Conservation (phyloP, 306 rosid species). For the Cicer yamashitae region DNA sequence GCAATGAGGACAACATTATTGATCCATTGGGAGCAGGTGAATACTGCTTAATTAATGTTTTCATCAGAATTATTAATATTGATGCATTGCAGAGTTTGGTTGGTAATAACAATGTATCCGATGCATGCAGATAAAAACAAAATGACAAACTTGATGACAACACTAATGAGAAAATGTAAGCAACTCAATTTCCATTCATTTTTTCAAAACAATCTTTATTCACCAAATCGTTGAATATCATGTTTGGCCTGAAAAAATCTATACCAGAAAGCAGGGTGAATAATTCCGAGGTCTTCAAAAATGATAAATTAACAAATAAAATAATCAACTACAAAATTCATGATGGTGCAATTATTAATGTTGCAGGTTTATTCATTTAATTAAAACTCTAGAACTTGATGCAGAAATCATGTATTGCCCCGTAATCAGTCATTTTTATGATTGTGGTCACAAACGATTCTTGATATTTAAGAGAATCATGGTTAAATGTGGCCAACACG, state of each 20-base stretch:
- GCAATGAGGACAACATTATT: constrained; percentile 38
- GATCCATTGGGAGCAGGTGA: constrained; percentile 50
- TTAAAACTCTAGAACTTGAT: background rate
- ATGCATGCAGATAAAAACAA: constrained; percentile 46
- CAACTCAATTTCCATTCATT: background rate
- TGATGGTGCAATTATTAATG: constrained; percentile 26
- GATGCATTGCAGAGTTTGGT: constrained; percentile 19
- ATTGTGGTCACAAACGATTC: background rate
- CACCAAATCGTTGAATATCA: constrained; percentile 10
- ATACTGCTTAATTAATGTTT: constrained; percentile 34
- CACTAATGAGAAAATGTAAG: constrained; percentile 31
- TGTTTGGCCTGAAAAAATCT: constrained; percentile 1
- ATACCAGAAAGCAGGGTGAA: constrained; percentile 2
- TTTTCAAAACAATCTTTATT: background rate
- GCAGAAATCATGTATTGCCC: background rate
- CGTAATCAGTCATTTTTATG: background rate
- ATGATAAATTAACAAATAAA: background rate
- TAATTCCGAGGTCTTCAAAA: background rate
- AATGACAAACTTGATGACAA: constrained; percentile 61
- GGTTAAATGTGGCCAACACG: background rate
- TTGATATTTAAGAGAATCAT: background rate
- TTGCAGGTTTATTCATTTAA: constrained; percentile 19
- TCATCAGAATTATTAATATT: constrained; percentile 40
- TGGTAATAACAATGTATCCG: constrained; percentile 9
- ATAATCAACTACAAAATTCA: constrained; percentile 3